These are phyloP conservation scores for Trypanosoma theileri DNA, from an alignment of 208 protist species.

Conservation along the genomic window DNA sequence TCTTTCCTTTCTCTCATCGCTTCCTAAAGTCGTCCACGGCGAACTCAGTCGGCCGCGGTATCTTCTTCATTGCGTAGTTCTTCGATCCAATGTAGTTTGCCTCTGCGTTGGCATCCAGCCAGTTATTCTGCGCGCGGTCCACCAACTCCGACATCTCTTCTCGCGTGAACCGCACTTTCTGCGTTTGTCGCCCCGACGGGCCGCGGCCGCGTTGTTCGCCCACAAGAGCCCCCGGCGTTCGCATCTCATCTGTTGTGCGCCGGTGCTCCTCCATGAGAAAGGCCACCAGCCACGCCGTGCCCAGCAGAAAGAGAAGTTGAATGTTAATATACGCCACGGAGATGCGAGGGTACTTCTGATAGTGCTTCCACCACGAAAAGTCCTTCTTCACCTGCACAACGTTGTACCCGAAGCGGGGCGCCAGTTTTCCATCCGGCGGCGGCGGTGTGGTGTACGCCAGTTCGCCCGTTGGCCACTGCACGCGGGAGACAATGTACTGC, in stretches of 20 bases:
- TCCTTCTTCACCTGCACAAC: constrained; percentile 86
- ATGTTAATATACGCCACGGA: constrained; percentile 86
- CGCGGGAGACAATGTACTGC: constrained; percentile 81
- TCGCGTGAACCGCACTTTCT: constrained; percentile 67
- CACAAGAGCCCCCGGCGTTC: constrained; percentile 81
- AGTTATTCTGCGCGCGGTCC: constrained; percentile 79
- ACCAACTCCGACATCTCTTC: constrained; percentile 71
- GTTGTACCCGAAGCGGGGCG: constrained; percentile 85
- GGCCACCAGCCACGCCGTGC: constrained; percentile 71
- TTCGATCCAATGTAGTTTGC: constrained; percentile 86
- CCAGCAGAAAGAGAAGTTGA: constrained; percentile 76
- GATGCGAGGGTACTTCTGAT: constrained; percentile 77
- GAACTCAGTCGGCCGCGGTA: constrained; percentile 84
- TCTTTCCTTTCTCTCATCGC: constrained; percentile 34
- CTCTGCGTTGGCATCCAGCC: constrained; percentile 73
- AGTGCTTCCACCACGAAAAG: constrained; percentile 89
- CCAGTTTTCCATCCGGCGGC: constrained; percentile 64
- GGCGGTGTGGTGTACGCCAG: constrained; percentile 77
- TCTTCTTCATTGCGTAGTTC: constrained; percentile 84
- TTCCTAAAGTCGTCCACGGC: constrained; percentile 78
- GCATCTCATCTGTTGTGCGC: constrained; percentile 61
- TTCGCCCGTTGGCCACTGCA: constrained; percentile 85
- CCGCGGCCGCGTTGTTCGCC: constrained; percentile 80
- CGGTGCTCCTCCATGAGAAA: constrained; percentile 79
- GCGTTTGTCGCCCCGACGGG: constrained; percentile 47